These are phyloP conservation scores for Pichia sp. DNA, from an alignment of 1,139 yeast species.

Conservation along the genomic window DNA sequence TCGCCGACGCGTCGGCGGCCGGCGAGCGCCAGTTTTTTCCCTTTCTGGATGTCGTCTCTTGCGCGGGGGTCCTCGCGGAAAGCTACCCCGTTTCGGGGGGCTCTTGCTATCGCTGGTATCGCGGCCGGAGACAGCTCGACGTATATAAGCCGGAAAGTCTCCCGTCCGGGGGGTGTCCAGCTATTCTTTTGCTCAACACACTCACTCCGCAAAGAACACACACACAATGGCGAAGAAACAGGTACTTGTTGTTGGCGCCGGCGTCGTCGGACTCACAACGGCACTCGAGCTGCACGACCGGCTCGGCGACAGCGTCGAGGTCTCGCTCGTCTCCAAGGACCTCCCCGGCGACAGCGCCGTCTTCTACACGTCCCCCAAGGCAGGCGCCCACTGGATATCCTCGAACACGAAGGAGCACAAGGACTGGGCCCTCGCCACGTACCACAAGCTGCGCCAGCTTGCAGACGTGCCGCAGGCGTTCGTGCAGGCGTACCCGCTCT, in stretches of 20 bases:
- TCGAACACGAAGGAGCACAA: constrained; percentile 32
- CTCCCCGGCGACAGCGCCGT: constrained; percentile 50
- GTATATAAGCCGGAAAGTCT: neutral
- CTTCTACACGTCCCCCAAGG: constrained; percentile 67
- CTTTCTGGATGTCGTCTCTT: no score
- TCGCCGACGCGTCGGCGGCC: no score
- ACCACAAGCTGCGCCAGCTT: constrained; percentile 38
- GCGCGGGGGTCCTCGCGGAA: no score
- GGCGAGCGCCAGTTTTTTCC: no score
- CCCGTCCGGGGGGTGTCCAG: neutral
- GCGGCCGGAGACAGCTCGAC: no score
- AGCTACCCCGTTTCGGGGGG: no score
- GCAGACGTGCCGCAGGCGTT: constrained; percentile 39
- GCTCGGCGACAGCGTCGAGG: constrained; percentile 28
- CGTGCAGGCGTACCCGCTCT: constrained; percentile 32
- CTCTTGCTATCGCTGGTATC: no score
- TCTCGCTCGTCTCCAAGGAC: constrained; percentile 49
- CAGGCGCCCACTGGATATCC: constrained; percentile 70
- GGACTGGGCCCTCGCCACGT: constrained; percentile 37
- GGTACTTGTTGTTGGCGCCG: constrained; percentile 23
- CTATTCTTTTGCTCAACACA: neutral
- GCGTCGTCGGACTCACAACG: constrained; percentile 29
- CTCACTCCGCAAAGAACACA: no score
- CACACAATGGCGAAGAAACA: constrained; percentile 4
- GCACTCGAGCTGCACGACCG: constrained; percentile 21